Evolutionary conservation across 345 rosid genomes (phyloP).

Genomic region (Eucalyptus coolabah): DNA sequence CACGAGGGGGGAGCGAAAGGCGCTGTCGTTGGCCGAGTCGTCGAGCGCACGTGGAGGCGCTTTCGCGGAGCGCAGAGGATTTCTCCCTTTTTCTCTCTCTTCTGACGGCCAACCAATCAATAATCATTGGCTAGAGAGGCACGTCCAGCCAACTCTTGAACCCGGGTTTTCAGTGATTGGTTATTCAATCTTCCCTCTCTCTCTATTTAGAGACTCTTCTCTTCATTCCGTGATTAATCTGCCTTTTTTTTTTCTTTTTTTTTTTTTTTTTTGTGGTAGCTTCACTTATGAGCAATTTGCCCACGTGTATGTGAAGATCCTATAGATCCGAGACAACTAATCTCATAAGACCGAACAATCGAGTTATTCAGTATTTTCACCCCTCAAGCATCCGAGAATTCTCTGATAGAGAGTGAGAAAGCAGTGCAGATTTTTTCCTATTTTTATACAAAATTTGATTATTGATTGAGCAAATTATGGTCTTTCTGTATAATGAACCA

Average conservation of each 20-base stretch:
- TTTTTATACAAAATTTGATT: not conserved
- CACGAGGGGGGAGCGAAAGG: not conserved
- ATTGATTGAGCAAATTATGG: not conserved
- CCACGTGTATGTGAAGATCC: not conserved
- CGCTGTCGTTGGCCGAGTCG: not conserved
- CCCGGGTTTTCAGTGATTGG: not conserved
- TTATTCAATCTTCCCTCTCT: not conserved
- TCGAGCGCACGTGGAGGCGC: not conserved
- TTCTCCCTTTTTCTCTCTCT: not conserved
- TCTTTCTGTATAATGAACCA: not conserved
- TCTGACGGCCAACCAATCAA: not conserved
- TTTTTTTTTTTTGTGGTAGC: not conserved
- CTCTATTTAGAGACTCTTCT: not conserved
- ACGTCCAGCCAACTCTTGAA: not conserved
- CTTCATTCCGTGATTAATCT: not conserved
- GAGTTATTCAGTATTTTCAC: not conserved
- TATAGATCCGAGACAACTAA: not conserved
- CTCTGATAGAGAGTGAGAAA: not conserved
- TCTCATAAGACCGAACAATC: not conserved
- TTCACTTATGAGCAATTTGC: not conserved
- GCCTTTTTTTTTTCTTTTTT: no score
- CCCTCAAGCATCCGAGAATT: not conserved
- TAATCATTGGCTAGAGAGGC: not conserved
- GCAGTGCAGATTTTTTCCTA: not conserved
- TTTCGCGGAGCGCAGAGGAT: not conserved